Percentiles rank a stretch among this genome's conserved stretches.
Conservation (phyloP, 2,329 filamentous ascomycete genomes). For the Hymenoscyphus occultus region DNA sequence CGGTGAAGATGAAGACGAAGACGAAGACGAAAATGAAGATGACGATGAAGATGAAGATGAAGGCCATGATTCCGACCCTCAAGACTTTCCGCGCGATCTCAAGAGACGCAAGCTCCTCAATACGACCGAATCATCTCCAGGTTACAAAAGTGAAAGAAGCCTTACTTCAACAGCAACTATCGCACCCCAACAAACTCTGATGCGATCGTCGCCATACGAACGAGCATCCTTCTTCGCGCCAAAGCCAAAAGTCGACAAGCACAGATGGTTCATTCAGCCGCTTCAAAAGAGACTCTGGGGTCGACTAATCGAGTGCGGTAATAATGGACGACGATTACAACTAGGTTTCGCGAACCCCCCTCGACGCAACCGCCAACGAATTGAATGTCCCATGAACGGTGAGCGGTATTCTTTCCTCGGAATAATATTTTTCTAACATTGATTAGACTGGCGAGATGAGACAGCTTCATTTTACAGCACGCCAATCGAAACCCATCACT, state of each 20-base stretch:
- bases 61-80: conserved; percentile 24
- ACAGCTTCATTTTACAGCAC: conserved; percentile 34
- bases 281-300: conserved; percentile 25
- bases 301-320: conserved; percentile 26
- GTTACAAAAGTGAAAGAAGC: conserved; percentile 15
- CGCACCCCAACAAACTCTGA: neutral
- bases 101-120: conserved; percentile 36
- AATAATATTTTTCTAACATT: neutral
- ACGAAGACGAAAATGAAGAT: conserved; percentile 11
- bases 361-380: conserved; percentile 22
- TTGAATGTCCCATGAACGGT: conserved; percentile 35
- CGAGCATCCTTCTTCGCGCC: conserved; percentile 9
- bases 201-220: conserved; percentile 28
- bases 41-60: conserved; percentile 20
- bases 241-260: neutral
- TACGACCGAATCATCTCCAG: conserved; percentile 22
- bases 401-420: conserved; percentile 11
- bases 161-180: neutral
- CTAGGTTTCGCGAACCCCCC: conserved; percentile 24
- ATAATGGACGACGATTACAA: conserved; percentile 30
- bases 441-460: conserved; percentile 36
- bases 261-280: conserved; percentile 1
- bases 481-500: conserved; percentile 32
- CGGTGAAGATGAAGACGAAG: conserved; percentile 21
- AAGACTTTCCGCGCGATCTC: conserved; percentile 29